A percentile compares a stretch with the other conserved stretches of the same genome.
These are phyloP conservation scores for Leptomonas seymouri DNA, from an alignment of 208 protist genomes.

Conservation along the genomic window DNA sequence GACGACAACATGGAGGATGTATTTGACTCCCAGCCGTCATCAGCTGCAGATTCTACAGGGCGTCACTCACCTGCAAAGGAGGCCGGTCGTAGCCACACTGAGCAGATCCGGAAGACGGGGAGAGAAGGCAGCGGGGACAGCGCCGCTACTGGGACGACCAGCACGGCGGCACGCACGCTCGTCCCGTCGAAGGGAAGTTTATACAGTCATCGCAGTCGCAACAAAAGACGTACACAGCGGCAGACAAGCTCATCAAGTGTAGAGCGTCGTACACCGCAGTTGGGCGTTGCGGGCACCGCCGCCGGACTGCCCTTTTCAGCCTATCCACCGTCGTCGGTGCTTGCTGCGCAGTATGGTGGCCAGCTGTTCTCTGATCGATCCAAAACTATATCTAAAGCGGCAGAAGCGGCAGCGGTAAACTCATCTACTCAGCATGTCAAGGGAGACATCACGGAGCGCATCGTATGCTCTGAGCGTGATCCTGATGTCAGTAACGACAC, in stretches of 20 bases:
- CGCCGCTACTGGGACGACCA: background rate
- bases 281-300: background rate
- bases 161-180: conserved; percentile 8
- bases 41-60: background rate
- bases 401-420: too few species aligned
- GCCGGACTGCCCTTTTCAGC: background rate
- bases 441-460: background rate
- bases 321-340: background rate
- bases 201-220: conserved; percentile 11
- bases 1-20: conserved; percentile 25
- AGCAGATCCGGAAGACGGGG: background rate
- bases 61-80: background rate
- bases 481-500: conserved; percentile 35
- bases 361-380: background rate
- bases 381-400: too few species aligned
- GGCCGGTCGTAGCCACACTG: background rate
- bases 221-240: background rate
- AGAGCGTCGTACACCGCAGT: background rate
- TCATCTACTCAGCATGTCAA: background rate
- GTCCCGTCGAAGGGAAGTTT: conserved; percentile 30
- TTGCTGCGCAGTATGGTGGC: conserved; percentile 20
- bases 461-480: conserved; percentile 10
- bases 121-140: conserved; percentile 1
- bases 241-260: background rate
- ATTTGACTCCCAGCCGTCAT: conserved; percentile 16